Evolutionary conservation across 495 filamentous ascomycete genomes (phyloP).

Genomic region (Tuber indicum): DNA sequence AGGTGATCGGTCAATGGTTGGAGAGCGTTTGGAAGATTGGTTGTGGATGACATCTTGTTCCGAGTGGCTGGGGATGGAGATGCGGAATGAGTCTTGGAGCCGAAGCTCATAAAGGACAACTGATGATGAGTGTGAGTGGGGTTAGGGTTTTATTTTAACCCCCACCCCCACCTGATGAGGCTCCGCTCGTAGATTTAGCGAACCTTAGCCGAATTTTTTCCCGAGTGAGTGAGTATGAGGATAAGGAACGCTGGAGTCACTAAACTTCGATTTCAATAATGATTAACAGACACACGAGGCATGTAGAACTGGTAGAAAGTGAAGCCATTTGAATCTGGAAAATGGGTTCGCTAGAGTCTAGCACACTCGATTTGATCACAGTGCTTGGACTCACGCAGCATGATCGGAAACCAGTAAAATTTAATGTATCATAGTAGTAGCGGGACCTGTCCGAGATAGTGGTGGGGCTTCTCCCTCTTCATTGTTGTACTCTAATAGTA

Average conservation of each 20-base stretch:
- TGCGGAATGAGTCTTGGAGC: neutral
- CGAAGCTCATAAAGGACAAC: neutral
- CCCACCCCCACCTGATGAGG: neutral
- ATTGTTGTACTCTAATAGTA: neutral
- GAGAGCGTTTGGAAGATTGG: conserved; percentile 4
- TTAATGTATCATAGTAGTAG: neutral
- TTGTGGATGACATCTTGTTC: neutral
- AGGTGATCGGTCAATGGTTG: conserved; percentile 21
- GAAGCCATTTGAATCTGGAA: neutral
- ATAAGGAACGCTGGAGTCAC: neutral
- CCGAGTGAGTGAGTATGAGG: neutral
- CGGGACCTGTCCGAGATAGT: neutral
- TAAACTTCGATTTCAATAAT: neutral
- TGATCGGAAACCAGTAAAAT: neutral
- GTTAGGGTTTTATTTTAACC: neutral
- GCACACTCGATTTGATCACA: neutral
- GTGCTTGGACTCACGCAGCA: neutral
- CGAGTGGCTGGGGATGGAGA: neutral
- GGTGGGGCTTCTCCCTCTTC: neutral
- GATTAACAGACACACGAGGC: neutral
- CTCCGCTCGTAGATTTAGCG: too few relatives aligned
- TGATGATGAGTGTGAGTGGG: neutral
- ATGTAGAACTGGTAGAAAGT: neutral
- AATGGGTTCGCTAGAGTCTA: neutral
- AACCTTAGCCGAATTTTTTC: neutral